Percentiles rank a stretch among this genome's conserved stretches.
phyloP scores from a whole-genome alignment of 192 early-diverging fungal genomes.

The Radiomyces spectabilis region DNA sequence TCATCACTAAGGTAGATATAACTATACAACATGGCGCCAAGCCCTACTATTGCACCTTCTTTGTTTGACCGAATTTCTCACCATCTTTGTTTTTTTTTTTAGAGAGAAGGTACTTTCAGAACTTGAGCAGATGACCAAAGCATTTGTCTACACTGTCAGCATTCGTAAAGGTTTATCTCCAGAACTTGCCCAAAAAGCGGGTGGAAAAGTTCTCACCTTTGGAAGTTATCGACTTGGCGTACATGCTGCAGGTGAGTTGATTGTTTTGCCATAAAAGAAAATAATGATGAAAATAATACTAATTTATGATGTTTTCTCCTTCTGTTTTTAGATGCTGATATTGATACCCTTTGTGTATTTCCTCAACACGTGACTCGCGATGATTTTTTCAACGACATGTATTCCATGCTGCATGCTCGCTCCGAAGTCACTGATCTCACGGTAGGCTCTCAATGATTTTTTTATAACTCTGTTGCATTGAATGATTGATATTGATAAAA shows the following conservation, averaged over 20 bases:
- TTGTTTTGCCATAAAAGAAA: too few species aligned
- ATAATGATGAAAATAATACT: too few species aligned
- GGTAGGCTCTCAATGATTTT: constrained; percentile 11
- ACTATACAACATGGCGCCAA: too few species aligned
- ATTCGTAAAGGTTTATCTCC: too few species aligned
- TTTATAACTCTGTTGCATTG: too few species aligned
- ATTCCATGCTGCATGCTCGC: constrained; percentile 29
- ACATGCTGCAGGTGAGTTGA: constrained; percentile 36
- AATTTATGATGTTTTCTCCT: not conserved
- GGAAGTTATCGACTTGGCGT: constrained; percentile 67
- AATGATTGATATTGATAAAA: not conserved
- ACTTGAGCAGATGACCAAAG: too few species aligned
- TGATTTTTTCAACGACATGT: constrained; percentile 57
- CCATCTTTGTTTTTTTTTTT: not conserved
- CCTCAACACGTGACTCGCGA: constrained; percentile 52
- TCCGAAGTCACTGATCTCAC: constrained; percentile 50
- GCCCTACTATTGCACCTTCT: too few species aligned
- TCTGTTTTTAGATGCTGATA: constrained; percentile 41
- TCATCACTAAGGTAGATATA: constrained; percentile 49
- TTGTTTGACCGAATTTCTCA: too few species aligned
- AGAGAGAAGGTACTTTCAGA: constrained; percentile 36
- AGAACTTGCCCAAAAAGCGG: constrained; percentile 43
- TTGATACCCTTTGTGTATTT: constrained; percentile 66
- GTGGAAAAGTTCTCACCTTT: constrained; percentile 62
- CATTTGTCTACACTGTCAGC: too few species aligned